Percentiles rank a stretch among this genome's conserved stretches.
phyloP scores from a whole-genome alignment of 345 rosid genomes.

The Lenwebbia sp. region DNA sequence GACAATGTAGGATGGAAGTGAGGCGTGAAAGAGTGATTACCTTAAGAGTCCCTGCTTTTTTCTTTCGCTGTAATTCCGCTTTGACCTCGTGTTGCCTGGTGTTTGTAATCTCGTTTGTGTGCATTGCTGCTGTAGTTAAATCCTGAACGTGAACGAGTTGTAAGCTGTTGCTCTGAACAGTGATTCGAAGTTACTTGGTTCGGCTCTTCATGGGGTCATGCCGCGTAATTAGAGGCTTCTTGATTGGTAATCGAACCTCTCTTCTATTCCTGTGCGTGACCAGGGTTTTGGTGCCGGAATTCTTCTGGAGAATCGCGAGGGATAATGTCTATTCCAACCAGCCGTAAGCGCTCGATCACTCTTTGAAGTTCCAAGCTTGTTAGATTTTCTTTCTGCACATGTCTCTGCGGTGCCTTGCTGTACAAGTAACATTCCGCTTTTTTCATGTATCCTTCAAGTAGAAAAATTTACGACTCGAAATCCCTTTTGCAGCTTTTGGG shows the following conservation, averaged over 20 bases:
- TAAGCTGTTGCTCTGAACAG: not conserved
- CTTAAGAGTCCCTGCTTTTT: too few species aligned
- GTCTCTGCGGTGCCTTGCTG: not conserved
- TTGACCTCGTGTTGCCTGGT: too few species aligned
- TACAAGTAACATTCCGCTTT: not conserved
- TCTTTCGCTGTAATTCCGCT: too few species aligned
- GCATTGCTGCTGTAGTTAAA: not conserved
- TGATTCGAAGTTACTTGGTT: not conserved
- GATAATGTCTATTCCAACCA: constrained; percentile 49
- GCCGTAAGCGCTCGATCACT: constrained; percentile 26
- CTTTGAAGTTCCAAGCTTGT: not conserved
- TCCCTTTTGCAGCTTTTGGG: constrained; percentile 54
- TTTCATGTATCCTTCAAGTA: not conserved
- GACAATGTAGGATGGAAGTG: too few species aligned
- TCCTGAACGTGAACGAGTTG: not conserved
- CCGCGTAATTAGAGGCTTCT: not conserved
- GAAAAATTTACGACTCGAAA: not conserved
- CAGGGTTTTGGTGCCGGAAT: not conserved
- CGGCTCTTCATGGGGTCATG: not conserved
- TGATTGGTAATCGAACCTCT: not conserved
- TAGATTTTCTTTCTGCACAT: not conserved
- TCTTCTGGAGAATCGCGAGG: not conserved
- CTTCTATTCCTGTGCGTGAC: constrained; percentile 8
- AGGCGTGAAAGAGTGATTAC: too few species aligned
- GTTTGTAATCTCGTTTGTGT: not conserved